Percentiles rank a stretch among this genome's conserved stretches.
Evolutionary conservation across 192 early-diverging fungal genomes (phyloP).

Genomic region (Helicostylum pulchrum): DNA sequence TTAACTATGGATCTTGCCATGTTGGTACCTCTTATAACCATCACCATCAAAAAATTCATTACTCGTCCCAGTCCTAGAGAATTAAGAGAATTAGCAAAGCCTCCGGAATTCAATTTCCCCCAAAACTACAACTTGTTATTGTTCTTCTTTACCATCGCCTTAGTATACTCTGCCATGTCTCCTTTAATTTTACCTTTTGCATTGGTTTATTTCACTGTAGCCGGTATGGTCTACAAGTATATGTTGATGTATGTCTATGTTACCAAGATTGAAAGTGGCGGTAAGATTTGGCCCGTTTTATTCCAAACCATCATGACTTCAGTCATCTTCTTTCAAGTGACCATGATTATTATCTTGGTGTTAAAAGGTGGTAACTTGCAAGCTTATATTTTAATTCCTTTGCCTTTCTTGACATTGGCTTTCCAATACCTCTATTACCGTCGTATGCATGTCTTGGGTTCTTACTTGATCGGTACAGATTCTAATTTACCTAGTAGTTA

Average conservation of each 20-base stretch:
- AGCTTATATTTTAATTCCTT: conserved; percentile 53
- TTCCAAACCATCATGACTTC: conserved; percentile 63
- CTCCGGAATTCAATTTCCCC: conserved; percentile 72
- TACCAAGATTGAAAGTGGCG: conserved; percentile 71
- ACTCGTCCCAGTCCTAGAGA: conserved; percentile 67
- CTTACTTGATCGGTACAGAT: conserved; percentile 11
- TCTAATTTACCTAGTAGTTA: conserved; percentile 49
- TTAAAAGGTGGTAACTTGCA: conserved; percentile 43
- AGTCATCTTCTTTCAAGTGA: conserved; percentile 66
- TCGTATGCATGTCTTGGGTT: conserved; percentile 28
- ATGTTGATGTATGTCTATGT: conserved; percentile 70
- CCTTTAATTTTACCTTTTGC: conserved; percentile 70
- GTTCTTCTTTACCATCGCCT: conserved; percentile 70
- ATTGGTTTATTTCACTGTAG: conserved; percentile 57
- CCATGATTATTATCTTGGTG: conserved; percentile 60
- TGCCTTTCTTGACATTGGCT: conserved; percentile 57
- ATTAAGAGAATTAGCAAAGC: conserved; percentile 59
- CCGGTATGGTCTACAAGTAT: conserved; percentile 72
- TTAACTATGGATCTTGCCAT: conserved; percentile 71
- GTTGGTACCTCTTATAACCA: conserved; percentile 52
- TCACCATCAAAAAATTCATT: conserved; percentile 47
- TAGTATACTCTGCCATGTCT: conserved; percentile 70
- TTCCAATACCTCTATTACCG: conserved; percentile 49
- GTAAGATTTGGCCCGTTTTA: conserved; percentile 66
- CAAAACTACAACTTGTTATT: conserved; percentile 63